phyloP scores from a whole-genome alignment of 2,329 filamentous ascomycete genomes.

The Fusarium buxicola region DNA sequence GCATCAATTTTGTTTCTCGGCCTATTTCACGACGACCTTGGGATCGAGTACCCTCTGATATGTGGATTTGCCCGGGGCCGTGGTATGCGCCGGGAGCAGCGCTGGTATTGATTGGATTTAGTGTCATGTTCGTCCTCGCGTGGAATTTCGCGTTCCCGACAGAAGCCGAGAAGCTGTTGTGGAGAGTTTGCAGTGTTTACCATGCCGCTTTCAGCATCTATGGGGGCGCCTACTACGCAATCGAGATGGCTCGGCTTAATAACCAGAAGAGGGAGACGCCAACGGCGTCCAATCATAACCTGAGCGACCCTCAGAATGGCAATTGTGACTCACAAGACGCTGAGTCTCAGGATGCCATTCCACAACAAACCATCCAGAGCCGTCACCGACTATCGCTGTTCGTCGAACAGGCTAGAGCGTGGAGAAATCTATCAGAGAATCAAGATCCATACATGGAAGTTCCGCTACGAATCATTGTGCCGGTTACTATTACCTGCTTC shows the following conservation, averaged over 20 bases:
- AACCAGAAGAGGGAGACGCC: background rate
- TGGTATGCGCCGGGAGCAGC: slow-evolving; percentile 9
- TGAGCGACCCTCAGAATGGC: too few species aligned
- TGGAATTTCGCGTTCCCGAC: slow-evolving; percentile 48
- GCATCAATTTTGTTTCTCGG: slow-evolving; percentile 29
- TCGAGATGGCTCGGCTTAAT: background rate
- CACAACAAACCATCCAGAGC: background rate
- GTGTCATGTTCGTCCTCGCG: slow-evolving; percentile 34
- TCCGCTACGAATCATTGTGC: background rate
- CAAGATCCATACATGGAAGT: slow-evolving; percentile 9
- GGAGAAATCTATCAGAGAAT: slow-evolving; percentile 3
- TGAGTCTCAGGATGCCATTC: background rate
- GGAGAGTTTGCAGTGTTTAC: slow-evolving; percentile 37
- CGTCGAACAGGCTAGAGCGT: background rate
- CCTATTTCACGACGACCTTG: slow-evolving; percentile 31
- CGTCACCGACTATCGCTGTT: too few species aligned
- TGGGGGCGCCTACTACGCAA: slow-evolving; percentile 2
- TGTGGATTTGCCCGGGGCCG: slow-evolving; percentile 11
- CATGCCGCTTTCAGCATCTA: slow-evolving; percentile 20
- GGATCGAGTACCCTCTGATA: slow-evolving; percentile 43
- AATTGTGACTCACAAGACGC: background rate
- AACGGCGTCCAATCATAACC: background rate
- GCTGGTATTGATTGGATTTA: slow-evolving; percentile 20
- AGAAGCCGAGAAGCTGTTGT: slow-evolving; percentile 29
- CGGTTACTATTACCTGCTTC: background rate